These are phyloP conservation scores for Davidsoniella australis DNA, from an alignment of 2,329 filamentous ascomycete genomes.

Conservation along the genomic window DNA sequence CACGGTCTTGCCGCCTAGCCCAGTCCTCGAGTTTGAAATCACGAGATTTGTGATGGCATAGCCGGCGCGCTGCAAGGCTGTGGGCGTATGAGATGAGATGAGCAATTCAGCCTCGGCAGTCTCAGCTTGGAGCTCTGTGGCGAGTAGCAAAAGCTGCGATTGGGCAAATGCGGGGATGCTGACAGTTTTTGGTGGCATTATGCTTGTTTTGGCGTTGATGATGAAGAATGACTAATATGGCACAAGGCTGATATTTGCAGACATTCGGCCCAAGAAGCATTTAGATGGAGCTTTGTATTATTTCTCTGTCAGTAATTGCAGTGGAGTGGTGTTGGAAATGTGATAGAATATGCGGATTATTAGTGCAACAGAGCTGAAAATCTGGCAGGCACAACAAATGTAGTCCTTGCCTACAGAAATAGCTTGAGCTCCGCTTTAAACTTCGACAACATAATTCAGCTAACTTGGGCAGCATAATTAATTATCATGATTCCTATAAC, in stretches of 20 bases:
- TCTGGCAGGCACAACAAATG: no score
- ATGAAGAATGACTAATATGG: no score
- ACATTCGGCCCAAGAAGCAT: no score
- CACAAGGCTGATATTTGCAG: no score
- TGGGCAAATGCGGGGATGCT: conserved; percentile 53
- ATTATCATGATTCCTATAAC: not conserved
- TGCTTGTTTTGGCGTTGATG: no score
- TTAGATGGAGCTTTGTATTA: no score
- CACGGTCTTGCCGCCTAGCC: conserved; percentile 78
- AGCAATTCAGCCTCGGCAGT: conserved; percentile 51
- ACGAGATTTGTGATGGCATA: conserved; percentile 62
- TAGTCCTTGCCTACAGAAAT: no score
- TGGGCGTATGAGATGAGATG: conserved; percentile 49
- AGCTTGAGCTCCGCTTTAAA: conserved; percentile 4
- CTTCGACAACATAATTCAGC: not conserved
- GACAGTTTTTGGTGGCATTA: conserved; percentile 27
- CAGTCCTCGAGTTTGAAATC: conserved; percentile 63
- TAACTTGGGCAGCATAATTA: not conserved
- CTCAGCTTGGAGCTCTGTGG: conserved; percentile 55
- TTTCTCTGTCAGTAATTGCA: no score
- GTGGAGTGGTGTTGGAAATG: no score
- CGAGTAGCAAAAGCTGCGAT: conserved; percentile 54
- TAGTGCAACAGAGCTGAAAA: no score
- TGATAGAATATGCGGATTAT: no score
- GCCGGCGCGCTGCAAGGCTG: conserved; percentile 57